Base-by-base conservation (phyloP, 352 stramenopile species). In the Phytophthora meadii region DNA sequence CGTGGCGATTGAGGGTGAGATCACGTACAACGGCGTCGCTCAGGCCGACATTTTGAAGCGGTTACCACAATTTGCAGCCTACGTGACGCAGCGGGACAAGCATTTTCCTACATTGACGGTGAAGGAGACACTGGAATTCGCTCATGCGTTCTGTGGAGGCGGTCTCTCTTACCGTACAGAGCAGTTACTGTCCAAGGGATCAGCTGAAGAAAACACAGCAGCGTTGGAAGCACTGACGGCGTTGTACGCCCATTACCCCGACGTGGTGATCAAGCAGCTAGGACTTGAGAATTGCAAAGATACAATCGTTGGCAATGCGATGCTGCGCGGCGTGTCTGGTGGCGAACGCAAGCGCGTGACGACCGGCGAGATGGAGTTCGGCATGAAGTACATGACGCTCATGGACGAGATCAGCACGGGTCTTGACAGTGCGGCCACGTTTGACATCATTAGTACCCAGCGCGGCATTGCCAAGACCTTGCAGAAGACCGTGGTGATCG, bases 371-470 rank as follows among this genome's bases (percentile, higher is more conserved):
- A 98, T 99, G 84, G 72, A 95, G 45, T 86, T 94, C 47, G 75
- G 78, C 34, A 74, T 79, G 49, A 82, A 87, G 64, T 85, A 81
- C 55, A 77, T 97, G 39, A 72, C 84, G n/a, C 86, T 94, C 45
- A 86, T 88, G 68, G 94, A 98, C 60, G 88, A 97, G 74, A 97
- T 98, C 68, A 96, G 83, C 58, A 98, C 92, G 10, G 95, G 95
- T 7, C 84, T 98, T 67, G 55, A 92, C 92, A 73, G 71, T 90
- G 51, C 73, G 81, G 32, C 93, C 48, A 81, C 68, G 4, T 77
- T 63, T 42, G 64, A 77, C 48, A 77, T 77, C 52, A 74, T 77
- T 37, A 74, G 24, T 25, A 77, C 64, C 2, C 65, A 77, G 52
- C 69, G 69, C 0, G 47, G 59, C 6, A 72, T 72, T 40, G 64